Percentiles rank a stretch among this genome's conserved stretches.
These are phyloP conservation scores for Neophaeococcomyces mojaviensis DNA, from an alignment of 2,329 filamentous ascomycete species.

Conservation along the genomic window DNA sequence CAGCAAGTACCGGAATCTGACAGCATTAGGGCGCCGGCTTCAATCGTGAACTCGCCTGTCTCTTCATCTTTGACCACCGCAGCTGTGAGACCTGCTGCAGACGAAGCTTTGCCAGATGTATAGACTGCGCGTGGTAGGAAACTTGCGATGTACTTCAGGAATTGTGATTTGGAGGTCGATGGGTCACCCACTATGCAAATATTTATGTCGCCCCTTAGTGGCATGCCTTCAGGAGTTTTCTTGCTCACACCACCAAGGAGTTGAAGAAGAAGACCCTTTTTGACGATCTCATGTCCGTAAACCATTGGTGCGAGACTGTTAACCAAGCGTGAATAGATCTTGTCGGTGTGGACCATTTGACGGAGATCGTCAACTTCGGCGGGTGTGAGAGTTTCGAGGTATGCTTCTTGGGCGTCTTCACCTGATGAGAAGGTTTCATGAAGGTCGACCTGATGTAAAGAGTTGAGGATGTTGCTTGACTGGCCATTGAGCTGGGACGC, in stretches of 20 bases:
- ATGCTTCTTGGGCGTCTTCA: conserved; percentile 80
- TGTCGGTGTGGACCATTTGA: conserved; percentile 87
- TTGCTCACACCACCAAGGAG: conserved; percentile 95
- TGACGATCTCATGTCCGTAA: conserved; percentile 94
- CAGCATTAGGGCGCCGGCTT: conserved; percentile 94
- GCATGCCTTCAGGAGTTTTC: conserved; percentile 86
- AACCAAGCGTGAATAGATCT: conserved; percentile 88
- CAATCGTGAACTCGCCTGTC: conserved; percentile 97
- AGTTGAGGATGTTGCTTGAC: conserved; percentile 75
- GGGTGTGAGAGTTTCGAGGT: conserved; percentile 75
- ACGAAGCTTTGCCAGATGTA: conserved; percentile 95
- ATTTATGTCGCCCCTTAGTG: conserved; percentile 93
- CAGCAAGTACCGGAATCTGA: conserved; percentile 95
- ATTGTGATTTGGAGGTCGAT: conserved; percentile 94
- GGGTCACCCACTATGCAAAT: conserved; percentile 97
- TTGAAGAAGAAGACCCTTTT: conserved; percentile 90
- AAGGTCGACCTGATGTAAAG: conserved; percentile 65
- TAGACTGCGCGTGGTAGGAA: conserved; percentile 96
- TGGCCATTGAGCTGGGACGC: conserved; percentile 62
- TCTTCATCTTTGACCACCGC: conserved; percentile 97
- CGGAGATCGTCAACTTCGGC: conserved; percentile 87
- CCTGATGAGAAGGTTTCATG: conserved; percentile 62
- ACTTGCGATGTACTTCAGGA: conserved; percentile 85
- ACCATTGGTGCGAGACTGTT: conserved; percentile 95
- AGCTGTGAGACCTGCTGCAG: conserved; percentile 91